A percentile compares a stretch with the other conserved stretches of the same genome.
These are phyloP conservation scores for Sugiyamaella valdiviana DNA, from an alignment of 805 yeast genomes.

Conservation along the genomic window DNA sequence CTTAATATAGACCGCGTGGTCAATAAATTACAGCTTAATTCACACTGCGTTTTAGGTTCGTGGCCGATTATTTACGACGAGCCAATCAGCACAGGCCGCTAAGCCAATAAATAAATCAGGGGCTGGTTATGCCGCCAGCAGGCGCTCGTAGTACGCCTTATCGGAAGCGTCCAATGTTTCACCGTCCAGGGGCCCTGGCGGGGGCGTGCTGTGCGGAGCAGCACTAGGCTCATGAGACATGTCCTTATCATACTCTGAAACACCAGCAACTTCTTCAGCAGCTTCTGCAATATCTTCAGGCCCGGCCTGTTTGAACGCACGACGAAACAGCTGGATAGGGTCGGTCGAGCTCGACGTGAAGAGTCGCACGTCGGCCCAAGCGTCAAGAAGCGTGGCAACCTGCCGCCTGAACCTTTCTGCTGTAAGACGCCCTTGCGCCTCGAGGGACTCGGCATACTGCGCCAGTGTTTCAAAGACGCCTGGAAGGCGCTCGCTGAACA, in stretches of 20 bases:
- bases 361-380: constrained; percentile 1
- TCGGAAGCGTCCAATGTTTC: background rate
- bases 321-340: background rate
- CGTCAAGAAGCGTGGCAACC: constrained; percentile 1
- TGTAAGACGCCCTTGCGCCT: constrained; percentile 8
- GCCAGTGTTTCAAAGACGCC: background rate
- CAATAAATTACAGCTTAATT: background rate
- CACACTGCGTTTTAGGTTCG: background rate
- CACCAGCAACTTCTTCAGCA: no score
- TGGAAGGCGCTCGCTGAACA: constrained; percentile 12
- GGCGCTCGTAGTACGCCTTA: background rate
- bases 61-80: background rate
- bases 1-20: background rate
- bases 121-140: background rate
- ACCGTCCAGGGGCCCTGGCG: background rate
- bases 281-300: no score
- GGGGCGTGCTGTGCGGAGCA: background rate
- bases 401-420: constrained; percentile 14
- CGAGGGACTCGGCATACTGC: background rate
- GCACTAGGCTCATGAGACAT: background rate
- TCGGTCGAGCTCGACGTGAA: background rate
- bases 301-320: no score
- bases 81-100: background rate
- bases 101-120: background rate
- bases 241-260: no score